Percentiles rank a stretch among this genome's conserved stretches.
Conservation (phyloP, 225 moss, liverwort and hornwort species). For the Pseudoscleropodium purum region DNA sequence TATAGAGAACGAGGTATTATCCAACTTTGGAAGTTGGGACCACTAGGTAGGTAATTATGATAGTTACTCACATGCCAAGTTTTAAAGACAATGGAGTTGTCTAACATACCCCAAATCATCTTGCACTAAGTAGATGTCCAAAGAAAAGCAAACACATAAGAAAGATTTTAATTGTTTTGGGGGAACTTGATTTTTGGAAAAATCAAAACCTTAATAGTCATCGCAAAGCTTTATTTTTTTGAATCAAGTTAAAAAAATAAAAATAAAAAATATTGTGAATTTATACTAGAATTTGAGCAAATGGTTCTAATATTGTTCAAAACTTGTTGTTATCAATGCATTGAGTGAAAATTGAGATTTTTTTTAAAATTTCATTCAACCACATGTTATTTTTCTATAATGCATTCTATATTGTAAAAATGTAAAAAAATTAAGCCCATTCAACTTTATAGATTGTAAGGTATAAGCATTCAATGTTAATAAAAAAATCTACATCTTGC, state of each 20-base stretch:
- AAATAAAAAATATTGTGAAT: neutral
- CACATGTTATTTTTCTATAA: too few species aligned
- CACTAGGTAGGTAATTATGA: too few species aligned
- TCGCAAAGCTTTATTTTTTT: neutral
- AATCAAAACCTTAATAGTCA: neutral
- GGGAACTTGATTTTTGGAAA: neutral
- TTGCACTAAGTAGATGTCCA: fast-evolving
- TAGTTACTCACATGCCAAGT: too few species aligned
- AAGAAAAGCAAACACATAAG: neutral
- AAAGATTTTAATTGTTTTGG: neutral
- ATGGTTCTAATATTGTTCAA: neutral
- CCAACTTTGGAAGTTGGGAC: fast-evolving
- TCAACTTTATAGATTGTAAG: neutral
- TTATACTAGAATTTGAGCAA: neutral
- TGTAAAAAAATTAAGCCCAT: neutral
- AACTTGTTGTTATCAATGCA: too few species aligned
- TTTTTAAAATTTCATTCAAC: too few species aligned
- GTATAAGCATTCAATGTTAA: neutral
- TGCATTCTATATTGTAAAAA: neutral
- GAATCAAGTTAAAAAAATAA: neutral
- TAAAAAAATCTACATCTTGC: neutral
- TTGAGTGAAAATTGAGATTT: too few species aligned
- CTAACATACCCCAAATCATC: neutral
- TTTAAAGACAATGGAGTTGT: fast-evolving
- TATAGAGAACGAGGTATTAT: neutral